Evolutionary conservation across 2,329 filamentous ascomycete species (phyloP).

Genomic region (Iodosphaeria phyllophila): DNA sequence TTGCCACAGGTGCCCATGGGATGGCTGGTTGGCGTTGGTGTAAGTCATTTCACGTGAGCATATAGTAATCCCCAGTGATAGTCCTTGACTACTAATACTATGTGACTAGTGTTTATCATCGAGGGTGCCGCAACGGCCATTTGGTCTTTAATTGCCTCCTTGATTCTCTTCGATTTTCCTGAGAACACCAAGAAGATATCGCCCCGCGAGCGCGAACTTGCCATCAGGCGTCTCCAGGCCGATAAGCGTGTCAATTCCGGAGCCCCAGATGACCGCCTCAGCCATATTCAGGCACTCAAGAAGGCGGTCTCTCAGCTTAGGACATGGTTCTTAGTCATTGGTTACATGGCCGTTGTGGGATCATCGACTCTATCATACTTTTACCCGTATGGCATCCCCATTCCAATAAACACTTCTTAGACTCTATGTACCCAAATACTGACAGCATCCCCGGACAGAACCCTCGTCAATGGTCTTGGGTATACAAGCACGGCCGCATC

Average conservation of each 20-base stretch:
- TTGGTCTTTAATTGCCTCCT: slow-evolving; percentile 34
- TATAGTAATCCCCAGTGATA: no score
- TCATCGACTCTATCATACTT: slow-evolving; percentile 31
- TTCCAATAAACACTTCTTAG: no score
- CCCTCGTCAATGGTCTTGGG: slow-evolving; percentile 25
- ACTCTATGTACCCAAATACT: no score
- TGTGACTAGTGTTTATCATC: slow-evolving; percentile 40
- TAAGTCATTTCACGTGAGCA: no score
- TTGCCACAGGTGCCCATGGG: slow-evolving; percentile 20
- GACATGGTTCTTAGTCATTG: slow-evolving; percentile 19
- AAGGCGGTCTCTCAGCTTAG: slow-evolving; percentile 18
- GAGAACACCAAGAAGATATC: slow-evolving; percentile 39
- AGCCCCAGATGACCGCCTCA: slow-evolving; percentile 39
- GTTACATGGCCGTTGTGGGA: slow-evolving; percentile 22
- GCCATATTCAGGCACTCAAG: slow-evolving; percentile 8
- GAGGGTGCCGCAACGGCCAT: slow-evolving; percentile 48
- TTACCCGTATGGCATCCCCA: no score
- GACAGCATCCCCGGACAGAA: no score
- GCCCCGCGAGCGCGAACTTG: slow-evolving; percentile 37
- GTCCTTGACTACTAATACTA: no score
- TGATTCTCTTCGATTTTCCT: slow-evolving; percentile 52
- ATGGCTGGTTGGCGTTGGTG: slow-evolving; percentile 29
- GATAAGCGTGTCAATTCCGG: slow-evolving; percentile 42
- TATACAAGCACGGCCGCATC: slow-evolving; percentile 24
- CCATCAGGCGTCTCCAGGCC: slow-evolving; percentile 35